Base-by-base conservation (phyloP, 352 stramenopile genomes). In the Phytophthora macrochlamydospora region DNA sequence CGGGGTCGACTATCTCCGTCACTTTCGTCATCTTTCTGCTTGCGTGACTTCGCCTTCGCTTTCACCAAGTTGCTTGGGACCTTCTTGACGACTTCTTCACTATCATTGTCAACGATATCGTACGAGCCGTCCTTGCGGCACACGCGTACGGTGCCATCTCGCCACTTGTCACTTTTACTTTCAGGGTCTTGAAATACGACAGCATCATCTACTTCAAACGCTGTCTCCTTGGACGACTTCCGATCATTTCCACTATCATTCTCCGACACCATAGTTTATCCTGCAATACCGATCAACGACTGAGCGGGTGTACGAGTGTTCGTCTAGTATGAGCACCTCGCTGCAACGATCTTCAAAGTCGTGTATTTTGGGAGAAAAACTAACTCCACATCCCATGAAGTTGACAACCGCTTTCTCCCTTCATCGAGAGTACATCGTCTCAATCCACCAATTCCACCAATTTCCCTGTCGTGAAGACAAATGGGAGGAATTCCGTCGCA, bases 401-500 rank as follows among this genome's bases (percentile, higher is more conserved):
- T 24, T 24, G 18, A 24, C 52, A 67, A 67, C 63, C 51, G 57
- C 58, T 24, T 24, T 24, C 18, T 24, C 18, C 18, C 18, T 24
- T 24, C 18, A 24, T 24, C 18, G 18, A 24, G 18, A 24, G 18
- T 24, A 51, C 48, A 18, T 13, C 28, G 35, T 62, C 37, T 50
- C 51, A 55, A 18, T 51, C 59, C 18, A 2, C 46, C 8, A 37
- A 14, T 14, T 51, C 45, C 45, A 51, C 33, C 28, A 29, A 40
- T 2, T 18, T 31, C 38, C 42, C 7, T 8, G 6, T 49, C 18
- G 7, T 12, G 46, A 31, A 45, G 13, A 24, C 32, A 53, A 24
- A 86, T 82, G 75, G 77, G 75, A 2, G 79, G 38, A 62, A 78
- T 79, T n/a, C 61, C 72, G 8, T 86, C 77, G 2, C 75, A 83